Conservation (phyloP, 192 early-diverging fungal species). For the Coemansia sp. region DNA sequence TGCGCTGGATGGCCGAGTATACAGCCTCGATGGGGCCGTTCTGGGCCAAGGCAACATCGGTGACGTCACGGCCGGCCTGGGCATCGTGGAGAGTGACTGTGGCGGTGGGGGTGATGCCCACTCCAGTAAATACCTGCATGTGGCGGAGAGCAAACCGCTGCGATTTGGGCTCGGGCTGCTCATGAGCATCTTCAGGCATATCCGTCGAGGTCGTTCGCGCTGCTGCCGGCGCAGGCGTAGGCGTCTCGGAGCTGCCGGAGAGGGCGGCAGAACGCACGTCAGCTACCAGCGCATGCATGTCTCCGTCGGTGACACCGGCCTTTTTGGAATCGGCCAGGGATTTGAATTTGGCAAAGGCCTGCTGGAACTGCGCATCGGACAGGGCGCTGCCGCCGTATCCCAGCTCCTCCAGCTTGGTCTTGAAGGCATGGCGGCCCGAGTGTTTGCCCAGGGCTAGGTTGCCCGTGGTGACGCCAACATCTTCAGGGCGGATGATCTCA, state of each 20-base stretch:
- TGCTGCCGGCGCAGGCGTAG: not conserved
- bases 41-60: constrained; percentile 76
- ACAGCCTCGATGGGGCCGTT: constrained; percentile 88
- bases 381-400: constrained; percentile 64
- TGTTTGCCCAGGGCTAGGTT: constrained; percentile 93
- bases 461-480: constrained; percentile 82
- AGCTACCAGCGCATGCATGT: constrained; percentile 81
- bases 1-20: constrained; percentile 85
- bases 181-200: constrained; percentile 5
- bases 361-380: constrained; percentile 66
- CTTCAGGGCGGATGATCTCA: constrained; percentile 93
- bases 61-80: constrained; percentile 32
- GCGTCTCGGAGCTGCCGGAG: not conserved
- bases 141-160: constrained; percentile 61
- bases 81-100: constrained; percentile 75
- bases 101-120: constrained; percentile 71
- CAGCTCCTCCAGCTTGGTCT: constrained; percentile 72
- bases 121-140: constrained; percentile 79
- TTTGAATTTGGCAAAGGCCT: constrained; percentile 87
- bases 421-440: constrained; percentile 92
- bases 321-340: constrained; percentile 86
- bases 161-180: constrained; percentile 3
- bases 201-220: not conserved
- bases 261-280: constrained; percentile 61
- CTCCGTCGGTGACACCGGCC: constrained; percentile 81